Evolutionary conservation across 805 yeast species (phyloP), one percentile per base, ranked within the genome.

Genomic region (Ogataea philodendri): DNA sequence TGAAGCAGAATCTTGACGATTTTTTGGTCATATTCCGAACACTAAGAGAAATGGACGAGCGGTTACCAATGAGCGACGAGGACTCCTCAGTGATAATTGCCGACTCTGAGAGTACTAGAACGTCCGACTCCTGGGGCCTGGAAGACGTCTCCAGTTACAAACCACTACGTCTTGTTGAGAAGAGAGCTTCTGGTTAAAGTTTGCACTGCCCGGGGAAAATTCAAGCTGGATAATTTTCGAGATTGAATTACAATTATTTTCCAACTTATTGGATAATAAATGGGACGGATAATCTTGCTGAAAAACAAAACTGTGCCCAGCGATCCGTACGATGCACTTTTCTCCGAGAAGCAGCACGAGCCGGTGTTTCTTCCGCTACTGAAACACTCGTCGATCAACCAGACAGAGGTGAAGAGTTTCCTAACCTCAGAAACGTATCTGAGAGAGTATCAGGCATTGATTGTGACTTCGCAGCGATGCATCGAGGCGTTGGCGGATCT

Each of bases 401-500:
- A 74, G 8, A 46, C 54, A 0, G 65, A 60, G 9, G 70, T 84
- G 3, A 52, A 67, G 3, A 44, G 50, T 0, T 69, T 70, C 32
- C 60, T 87, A 8, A 51, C 51, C 2, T 66, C 76, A 5, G 51
- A 52, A 0, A 64, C 61, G 7, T 77, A 74, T 42, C 41, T 72
- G 1, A 30, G 49, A 1, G 48, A 59, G 0, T 63, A 68, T 18
- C 67, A 70, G 25, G 73, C 79, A 0, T 59, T 87, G 22, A 81
- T 90, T 7, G 78, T 90, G 4, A 89, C 97, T 0, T 84, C 95
- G 2, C 97, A 90, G 55, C 60, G 97, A 46, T 95, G 96, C 2
- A 95, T 89, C 0, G 96, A 89, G 48, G 80, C 86, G 5, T 59
- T 87, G 9, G 74, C 73, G 42, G 63, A 65, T 23, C 55, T 73